Percentiles rank a stretch among this genome's conserved stretches.
Evolutionary conservation across 495 filamentous ascomycete species (phyloP).

Genomic region (Thermothielavioides terrestris): DNA sequence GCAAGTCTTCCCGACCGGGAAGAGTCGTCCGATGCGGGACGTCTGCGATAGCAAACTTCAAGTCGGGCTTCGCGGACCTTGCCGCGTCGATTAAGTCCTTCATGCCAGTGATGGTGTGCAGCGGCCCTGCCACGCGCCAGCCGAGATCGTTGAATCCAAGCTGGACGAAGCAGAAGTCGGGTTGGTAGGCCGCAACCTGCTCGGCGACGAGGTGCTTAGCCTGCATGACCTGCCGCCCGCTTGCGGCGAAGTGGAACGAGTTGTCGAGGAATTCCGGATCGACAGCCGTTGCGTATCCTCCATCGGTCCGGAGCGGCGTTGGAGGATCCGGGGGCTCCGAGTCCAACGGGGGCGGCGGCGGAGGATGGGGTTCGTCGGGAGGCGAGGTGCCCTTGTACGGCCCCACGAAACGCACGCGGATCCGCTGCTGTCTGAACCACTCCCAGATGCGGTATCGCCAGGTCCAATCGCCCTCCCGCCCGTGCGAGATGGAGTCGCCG

Average conservation of each 20-base stretch:
- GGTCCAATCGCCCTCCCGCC: constrained; percentile 31
- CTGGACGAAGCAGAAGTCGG: constrained; percentile 28
- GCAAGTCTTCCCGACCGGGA: constrained; percentile 16
- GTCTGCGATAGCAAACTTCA: constrained; percentile 25
- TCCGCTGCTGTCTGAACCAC: constrained; percentile 19
- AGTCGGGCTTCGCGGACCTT: constrained; percentile 15
- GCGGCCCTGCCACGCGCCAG: constrained; percentile 22
- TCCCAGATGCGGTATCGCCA: constrained; percentile 32
- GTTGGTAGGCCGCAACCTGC: constrained; percentile 31
- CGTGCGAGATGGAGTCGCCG: constrained; percentile 33
- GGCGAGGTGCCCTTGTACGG: constrained; percentile 27
- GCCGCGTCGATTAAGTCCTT: constrained; percentile 16
- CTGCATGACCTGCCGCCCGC: constrained; percentile 21
- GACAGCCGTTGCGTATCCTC: constrained; percentile 23
- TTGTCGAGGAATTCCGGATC: constrained; percentile 16
- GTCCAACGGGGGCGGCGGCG: constrained; percentile 12
- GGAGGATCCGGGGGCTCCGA: constrained; percentile 5
- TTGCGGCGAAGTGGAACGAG: constrained; percentile 16
- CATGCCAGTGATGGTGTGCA: constrained; percentile 18
- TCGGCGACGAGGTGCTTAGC: constrained; percentile 35
- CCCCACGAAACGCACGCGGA: constrained; percentile 25
- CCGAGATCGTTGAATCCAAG: constrained; percentile 35
- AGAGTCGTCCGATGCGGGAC: constrained; percentile 21
- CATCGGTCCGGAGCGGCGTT: constrained; percentile 5
- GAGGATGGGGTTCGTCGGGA: constrained; percentile 13